A percentile compares a stretch with the other conserved stretches of the same genome.
Evolutionary conservation across 2,329 filamentous ascomycete species (phyloP).

Genomic region (Diaporthe humulicola): DNA sequence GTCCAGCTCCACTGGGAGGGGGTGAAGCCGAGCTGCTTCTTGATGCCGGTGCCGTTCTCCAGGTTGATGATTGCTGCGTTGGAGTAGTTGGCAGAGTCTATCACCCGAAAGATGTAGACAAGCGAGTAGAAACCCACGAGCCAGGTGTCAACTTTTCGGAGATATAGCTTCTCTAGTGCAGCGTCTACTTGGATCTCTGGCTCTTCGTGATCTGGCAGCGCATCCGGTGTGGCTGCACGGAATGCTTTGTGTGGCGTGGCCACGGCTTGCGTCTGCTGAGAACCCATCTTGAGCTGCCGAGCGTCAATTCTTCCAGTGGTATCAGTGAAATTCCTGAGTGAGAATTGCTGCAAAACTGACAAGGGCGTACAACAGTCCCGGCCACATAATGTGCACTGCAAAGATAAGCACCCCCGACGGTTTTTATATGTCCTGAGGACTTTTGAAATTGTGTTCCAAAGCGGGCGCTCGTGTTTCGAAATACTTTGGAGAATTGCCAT

Average conservation of each 20-base stretch:
- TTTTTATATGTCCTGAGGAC: neutral
- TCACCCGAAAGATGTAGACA: constrained; percentile 16
- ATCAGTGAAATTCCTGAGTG: neutral
- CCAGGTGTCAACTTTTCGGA: constrained; percentile 15
- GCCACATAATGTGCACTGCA: neutral
- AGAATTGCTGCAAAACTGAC: no score
- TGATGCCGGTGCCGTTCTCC: constrained; percentile 8
- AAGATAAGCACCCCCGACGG: neutral
- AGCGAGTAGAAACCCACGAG: constrained; percentile 14
- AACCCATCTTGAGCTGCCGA: neutral
- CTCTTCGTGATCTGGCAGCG: neutral
- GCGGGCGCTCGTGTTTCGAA: neutral
- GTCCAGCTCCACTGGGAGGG: constrained; percentile 16
- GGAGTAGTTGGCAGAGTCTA: constrained; percentile 18
- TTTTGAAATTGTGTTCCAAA: neutral
- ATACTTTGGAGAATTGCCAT: neutral
- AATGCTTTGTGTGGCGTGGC: neutral
- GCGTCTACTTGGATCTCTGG: neutral
- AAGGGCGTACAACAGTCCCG: neutral
- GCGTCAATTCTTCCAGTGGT: neutral
- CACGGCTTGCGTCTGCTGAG: neutral
- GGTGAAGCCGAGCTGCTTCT: constrained; percentile 20
- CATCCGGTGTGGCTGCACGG: neutral
- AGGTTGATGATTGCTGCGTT: constrained; percentile 14
- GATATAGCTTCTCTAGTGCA: neutral